These are phyloP conservation scores for Globisporangium sylvaticum DNA, from an alignment of 352 stramenopile species.

Conservation along the genomic window DNA sequence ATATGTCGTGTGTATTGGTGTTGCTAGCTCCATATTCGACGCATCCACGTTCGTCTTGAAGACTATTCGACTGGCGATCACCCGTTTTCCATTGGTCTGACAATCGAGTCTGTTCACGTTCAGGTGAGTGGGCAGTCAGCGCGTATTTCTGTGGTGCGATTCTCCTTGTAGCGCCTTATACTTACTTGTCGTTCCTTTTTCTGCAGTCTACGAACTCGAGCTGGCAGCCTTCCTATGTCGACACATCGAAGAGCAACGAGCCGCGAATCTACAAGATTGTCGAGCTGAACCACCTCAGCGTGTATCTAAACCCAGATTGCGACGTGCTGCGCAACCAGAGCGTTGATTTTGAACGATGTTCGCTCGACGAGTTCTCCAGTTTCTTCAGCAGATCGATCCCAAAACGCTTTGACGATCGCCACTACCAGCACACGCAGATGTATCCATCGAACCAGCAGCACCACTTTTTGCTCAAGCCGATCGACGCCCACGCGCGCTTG, in stretches of 20 bases:
- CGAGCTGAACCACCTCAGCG: constrained; percentile 83
- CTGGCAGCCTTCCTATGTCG: constrained; percentile 84
- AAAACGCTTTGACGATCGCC: constrained; percentile 76
- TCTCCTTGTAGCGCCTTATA: neutral
- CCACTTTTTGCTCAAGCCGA: constrained; percentile 82
- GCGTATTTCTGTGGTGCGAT: neutral
- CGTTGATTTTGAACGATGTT: constrained; percentile 67
- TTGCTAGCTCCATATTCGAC: constrained; percentile 70
- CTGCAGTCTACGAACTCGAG: constrained; percentile 81
- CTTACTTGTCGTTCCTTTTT: neutral
- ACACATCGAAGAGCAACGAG: constrained; percentile 72
- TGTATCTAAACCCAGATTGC: constrained; percentile 83
- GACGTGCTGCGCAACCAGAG: constrained; percentile 50
- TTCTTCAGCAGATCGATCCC: constrained; percentile 78
- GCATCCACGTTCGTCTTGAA: constrained; percentile 81
- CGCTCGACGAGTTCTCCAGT: constrained; percentile 70
- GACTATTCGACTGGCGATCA: constrained; percentile 76
- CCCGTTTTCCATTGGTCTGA: constrained; percentile 77
- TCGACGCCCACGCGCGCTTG: constrained; percentile 73
- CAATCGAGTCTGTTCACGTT: constrained; percentile 78
- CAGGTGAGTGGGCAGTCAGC: constrained; percentile 30
- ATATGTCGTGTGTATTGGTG: constrained; percentile 3
- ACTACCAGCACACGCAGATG: constrained; percentile 58
- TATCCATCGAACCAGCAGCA: constrained; percentile 74
- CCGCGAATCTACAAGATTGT: constrained; percentile 89